A percentile compares a stretch with the other conserved stretches of the same genome.
Evolutionary conservation across 2,329 filamentous ascomycete genomes (phyloP).

Genomic region (Colletotrichum sidae): DNA sequence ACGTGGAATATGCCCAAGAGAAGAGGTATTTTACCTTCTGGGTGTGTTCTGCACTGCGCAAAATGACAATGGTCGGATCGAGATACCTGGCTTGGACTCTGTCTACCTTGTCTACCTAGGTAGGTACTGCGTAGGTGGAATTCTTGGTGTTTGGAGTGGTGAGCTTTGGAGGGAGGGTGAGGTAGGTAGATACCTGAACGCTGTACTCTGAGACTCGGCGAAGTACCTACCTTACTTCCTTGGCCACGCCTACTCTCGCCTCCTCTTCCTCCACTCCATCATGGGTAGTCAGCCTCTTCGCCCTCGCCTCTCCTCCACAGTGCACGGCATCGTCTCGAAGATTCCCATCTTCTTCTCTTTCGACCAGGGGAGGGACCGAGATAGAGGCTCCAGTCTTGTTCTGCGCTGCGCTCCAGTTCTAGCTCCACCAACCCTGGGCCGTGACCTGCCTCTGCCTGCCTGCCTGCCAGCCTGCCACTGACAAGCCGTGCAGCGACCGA

Average conservation of each 20-base stretch:
- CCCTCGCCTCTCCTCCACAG: conserved; percentile 2
- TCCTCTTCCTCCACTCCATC: neutral
- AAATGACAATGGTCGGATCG: no score
- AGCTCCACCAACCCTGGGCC: conserved; percentile 28
- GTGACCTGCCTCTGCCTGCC: conserved; percentile 12
- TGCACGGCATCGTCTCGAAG: conserved; percentile 1
- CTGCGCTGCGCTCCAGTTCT: conserved; percentile 15
- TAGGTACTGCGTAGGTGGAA: neutral
- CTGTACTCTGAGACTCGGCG: no score
- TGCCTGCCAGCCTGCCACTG: conserved; percentile 15
- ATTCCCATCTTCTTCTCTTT: conserved; percentile 15
- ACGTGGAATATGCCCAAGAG: no score
- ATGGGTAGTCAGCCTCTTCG: no score
- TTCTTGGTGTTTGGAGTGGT: no score
- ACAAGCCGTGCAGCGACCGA: conserved; percentile 31
- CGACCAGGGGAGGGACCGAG: conserved; percentile 16
- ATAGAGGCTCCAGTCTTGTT: conserved; percentile 31
- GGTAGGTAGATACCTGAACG: no score
- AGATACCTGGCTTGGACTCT: neutral
- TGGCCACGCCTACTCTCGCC: no score
- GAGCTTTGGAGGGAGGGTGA: no score
- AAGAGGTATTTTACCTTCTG: no score
- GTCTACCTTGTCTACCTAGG: neutral
- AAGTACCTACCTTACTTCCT: no score
- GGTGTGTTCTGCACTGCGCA: no score